These are phyloP conservation scores for Sequoiadendron giganteum DNA, from an alignment of 75 land plant genomes.

Conservation along the genomic window DNA sequence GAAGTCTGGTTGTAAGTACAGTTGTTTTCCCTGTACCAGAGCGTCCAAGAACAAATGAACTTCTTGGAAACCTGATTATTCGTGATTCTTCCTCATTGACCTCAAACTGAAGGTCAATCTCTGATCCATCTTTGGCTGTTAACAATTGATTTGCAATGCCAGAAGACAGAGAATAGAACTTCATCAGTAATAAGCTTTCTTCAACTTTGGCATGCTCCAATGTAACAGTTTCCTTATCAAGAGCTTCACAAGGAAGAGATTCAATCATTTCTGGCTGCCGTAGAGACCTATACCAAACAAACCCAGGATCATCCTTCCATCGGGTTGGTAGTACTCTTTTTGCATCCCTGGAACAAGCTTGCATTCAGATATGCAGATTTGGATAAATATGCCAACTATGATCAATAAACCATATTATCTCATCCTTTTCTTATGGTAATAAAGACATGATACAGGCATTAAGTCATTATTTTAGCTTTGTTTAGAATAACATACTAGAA, in stretches of 20 bases:
- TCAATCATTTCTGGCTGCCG: background rate
- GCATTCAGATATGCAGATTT: background rate
- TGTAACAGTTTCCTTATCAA: conserved; percentile 10
- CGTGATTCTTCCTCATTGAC: conserved; percentile 52
- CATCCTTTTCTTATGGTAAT: background rate
- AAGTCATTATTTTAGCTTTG: background rate
- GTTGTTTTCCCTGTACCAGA: conserved; percentile 90
- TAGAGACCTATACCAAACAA: conserved; percentile 30
- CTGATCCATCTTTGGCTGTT: conserved; percentile 38
- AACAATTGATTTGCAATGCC: conserved; percentile 53
- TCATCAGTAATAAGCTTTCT: conserved; percentile 66
- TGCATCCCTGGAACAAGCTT: conserved; percentile 16
- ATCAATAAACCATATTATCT: background rate
- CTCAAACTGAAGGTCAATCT: conserved; percentile 64
- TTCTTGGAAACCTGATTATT: conserved; percentile 37
- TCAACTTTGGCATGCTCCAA: conserved; percentile 54
- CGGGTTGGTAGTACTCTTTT: conserved; percentile 33
- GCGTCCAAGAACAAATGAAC: conserved; percentile 62
- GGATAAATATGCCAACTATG: background rate
- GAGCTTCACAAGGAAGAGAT: background rate
- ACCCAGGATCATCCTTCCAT: conserved; percentile 28
- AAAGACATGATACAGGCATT: background rate
- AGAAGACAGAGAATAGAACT: conserved; percentile 63
- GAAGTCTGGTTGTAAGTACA: conserved; percentile 57
- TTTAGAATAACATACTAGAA: background rate